These are phyloP conservation scores for Sphaerostilbella broomeana DNA, from an alignment of 2,329 filamentous ascomycete genomes.

Conservation along the genomic window DNA sequence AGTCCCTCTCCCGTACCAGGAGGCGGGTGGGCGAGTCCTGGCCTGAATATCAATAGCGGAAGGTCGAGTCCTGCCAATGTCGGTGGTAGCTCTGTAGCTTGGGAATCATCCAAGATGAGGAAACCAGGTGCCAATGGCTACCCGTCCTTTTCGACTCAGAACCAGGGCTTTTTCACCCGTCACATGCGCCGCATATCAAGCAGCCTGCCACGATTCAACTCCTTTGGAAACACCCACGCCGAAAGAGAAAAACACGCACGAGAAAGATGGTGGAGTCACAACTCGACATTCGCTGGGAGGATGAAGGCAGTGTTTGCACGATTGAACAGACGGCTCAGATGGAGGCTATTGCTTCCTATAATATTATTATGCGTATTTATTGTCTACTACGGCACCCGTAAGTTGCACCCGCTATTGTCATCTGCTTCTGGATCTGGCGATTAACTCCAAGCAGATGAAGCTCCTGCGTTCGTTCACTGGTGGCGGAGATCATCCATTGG, in stretches of 20 bases:
- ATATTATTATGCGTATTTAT: constrained; percentile 55
- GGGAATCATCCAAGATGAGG: constrained; percentile 76
- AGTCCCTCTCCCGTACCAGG: constrained; percentile 79
- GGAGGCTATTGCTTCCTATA: constrained; percentile 53
- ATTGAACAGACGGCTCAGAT: constrained; percentile 59
- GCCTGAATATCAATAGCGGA: constrained; percentile 66
- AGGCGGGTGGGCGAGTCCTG: constrained; percentile 84
- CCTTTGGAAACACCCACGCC: constrained; percentile 46
- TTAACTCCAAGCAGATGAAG: constrained; percentile 7
- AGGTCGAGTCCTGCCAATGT: constrained; percentile 58
- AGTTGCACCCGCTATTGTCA: constrained; percentile 32
- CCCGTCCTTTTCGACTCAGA: constrained; percentile 71
- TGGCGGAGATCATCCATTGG: constrained; percentile 69
- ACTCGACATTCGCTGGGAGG: constrained; percentile 40
- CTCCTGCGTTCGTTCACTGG: constrained; percentile 44
- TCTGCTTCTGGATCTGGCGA: background rate
- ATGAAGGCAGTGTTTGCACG: constrained; percentile 40
- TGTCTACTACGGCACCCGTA: constrained; percentile 68
- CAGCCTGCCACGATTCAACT: constrained; percentile 67
- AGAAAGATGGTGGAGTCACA: constrained; percentile 42
- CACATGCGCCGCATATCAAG: constrained; percentile 77
- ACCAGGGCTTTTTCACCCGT: constrained; percentile 79
- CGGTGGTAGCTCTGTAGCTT: constrained; percentile 59
- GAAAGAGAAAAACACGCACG: constrained; percentile 73
- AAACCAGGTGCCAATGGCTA: constrained; percentile 68